phyloP scores from a whole-genome alignment of 176 grass and related monocot genomes.

The Cocos nucifera region DNA sequence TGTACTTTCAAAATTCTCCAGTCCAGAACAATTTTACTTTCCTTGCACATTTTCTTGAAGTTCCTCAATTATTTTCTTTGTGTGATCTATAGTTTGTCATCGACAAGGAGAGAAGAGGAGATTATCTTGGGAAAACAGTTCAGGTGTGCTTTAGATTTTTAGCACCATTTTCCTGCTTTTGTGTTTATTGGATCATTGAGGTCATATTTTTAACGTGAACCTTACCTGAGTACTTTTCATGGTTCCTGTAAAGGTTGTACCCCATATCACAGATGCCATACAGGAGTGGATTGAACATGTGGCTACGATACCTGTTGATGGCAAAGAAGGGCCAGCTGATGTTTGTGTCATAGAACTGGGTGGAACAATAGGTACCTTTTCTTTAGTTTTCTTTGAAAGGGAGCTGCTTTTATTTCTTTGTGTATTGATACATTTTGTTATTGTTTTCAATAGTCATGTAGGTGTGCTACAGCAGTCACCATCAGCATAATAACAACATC shows the following conservation, averaged over 20 bases:
- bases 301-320: conserved; percentile 35
- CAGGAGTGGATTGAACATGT: conserved; percentile 42
- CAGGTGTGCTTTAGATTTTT: conserved; percentile 25
- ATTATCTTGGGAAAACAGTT: conserved; percentile 50
- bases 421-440: too few relatives aligned
- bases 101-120: conserved; percentile 42
- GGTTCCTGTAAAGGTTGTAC: conserved; percentile 27
- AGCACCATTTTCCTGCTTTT: background rate
- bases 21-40: conserved; percentile 1
- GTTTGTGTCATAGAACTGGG: conserved; percentile 44
- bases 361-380: conserved; percentile 33
- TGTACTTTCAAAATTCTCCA: too few relatives aligned
- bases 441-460: too few relatives aligned
- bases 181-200: background rate
- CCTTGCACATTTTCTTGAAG: conserved; percentile 1
- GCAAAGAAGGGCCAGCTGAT: conserved; percentile 36
- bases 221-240: too few relatives aligned
- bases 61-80: conserved; percentile 7
- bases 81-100: conserved; percentile 30
- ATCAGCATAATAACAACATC: too few relatives aligned
- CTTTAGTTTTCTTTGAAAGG: too few relatives aligned
- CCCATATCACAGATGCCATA: conserved; percentile 45
- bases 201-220: background rate
- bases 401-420: too few relatives aligned
- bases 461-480: too few relatives aligned